phyloP scores from a whole-genome alignment of 306 rosid genomes.

The Begonia fuchsioides region DNA sequence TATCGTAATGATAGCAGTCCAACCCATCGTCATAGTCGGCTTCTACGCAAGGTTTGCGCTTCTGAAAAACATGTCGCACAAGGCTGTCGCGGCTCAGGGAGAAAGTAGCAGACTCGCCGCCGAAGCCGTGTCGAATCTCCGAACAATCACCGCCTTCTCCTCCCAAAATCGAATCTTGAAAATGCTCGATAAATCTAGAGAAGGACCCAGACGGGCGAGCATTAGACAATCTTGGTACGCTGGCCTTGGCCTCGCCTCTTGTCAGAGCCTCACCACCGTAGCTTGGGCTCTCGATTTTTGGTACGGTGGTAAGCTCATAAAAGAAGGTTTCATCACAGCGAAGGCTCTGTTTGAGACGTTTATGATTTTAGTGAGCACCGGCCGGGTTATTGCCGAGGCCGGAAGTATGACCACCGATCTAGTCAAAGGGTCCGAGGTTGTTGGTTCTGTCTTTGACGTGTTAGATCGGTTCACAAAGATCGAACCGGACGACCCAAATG shows the following conservation, averaged over 20 bases:
- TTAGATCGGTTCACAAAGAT: conserved; percentile 45
- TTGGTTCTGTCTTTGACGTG: conserved; percentile 41
- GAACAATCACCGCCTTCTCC: conserved; percentile 70
- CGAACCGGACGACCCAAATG: conserved; percentile 38
- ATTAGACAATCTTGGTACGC: conserved; percentile 63
- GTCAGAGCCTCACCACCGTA: conserved; percentile 44
- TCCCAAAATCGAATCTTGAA: conserved; percentile 45
- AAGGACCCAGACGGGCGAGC: conserved; percentile 43
- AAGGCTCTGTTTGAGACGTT: conserved; percentile 47
- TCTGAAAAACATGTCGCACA: conserved; percentile 49
- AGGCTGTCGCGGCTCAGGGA: conserved; percentile 46
- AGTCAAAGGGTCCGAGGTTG: conserved; percentile 53
- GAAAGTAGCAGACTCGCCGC: conserved; percentile 62
- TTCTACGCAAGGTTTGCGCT: conserved; percentile 45
- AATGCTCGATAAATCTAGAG: conserved; percentile 35
- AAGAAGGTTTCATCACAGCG: conserved; percentile 16
- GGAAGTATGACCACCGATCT: conserved; percentile 73
- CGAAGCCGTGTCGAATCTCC: conserved; percentile 59
- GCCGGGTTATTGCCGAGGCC: conserved; percentile 59
- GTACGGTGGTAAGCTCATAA: conserved; percentile 66
- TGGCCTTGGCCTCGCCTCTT: conserved; percentile 35
- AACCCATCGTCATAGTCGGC: conserved; percentile 53
- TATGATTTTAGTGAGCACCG: conserved; percentile 59
- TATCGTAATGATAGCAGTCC: conserved; percentile 59
- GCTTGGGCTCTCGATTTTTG: conserved; percentile 50